Base-by-base conservation (phyloP, 2,329 filamentous ascomycete genomes). In the Lomentospora prolificans region DNA sequence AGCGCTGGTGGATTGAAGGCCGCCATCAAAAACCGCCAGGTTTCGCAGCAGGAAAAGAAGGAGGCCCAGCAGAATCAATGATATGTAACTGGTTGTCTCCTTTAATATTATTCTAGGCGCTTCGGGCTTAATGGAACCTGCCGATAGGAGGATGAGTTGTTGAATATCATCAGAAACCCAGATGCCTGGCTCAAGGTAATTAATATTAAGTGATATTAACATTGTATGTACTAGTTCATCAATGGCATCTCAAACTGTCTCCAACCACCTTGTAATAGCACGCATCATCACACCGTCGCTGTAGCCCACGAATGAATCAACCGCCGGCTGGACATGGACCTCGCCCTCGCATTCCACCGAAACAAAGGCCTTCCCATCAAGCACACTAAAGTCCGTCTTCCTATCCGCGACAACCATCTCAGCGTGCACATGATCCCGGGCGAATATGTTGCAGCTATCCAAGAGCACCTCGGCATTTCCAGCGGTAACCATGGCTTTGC, bases 31-130 rank as follows among this genome's bases (percentile, higher is more conserved):
- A 82, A 82, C 64, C 77, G 78, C n/a, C 76, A 78, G 3, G 74
- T 76, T 3, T 79, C 77, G 0, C 73, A 78, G 0, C 78, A 80
- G 65, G 77, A 78, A 3, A 82, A 82, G 71, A 60, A 78, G 63
- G 72, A 69, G 5, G 78, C 76, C n/a, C 70, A 79, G 70, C 71
- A 80, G 75, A 41, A 71, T 81, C 14, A 64, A 78, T 44, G 60
- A 72, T 44, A 72, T 75, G 69, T 64, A 64, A 59, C 51, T n/a
- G 2, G 4, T 17, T 19, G 36, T 44, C 30, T 33, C 12, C 12
- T 12, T 12, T 12, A 7, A 33, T 33, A 33, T 33, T n/a, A n/a
- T n/a, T n/a, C n/a, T n/a, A n/a, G n/a, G n/a, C n/a, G n/a, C n/a
- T n/a, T n/a, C n/a, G n/a, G n/a, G n/a, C n/a, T n/a, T n/a, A n/a